Base-by-base conservation (phyloP, 805 yeast genomes). In the Kockiozyma suomiensis region DNA sequence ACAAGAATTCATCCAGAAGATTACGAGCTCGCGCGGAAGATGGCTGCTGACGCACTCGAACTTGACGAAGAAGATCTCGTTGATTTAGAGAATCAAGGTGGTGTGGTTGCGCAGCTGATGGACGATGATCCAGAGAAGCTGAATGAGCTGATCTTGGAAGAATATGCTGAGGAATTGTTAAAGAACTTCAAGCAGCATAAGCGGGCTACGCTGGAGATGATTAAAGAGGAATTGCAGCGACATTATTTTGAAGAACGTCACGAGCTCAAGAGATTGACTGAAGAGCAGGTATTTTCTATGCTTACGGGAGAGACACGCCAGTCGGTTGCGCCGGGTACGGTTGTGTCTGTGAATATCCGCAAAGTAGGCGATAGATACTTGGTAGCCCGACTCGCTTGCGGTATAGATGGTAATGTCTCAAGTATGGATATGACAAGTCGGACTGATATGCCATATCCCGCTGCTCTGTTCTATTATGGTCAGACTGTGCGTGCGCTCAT, bases 1-100 rank as follows among this genome's bases (percentile, higher is more conserved):
- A 94, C 99, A 0, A 83, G 99, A 76, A 91, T 94, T 49, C 99
- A 94, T 70, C 98, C 98, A 6, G 98, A 94, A 74, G 99, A 94
- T 75, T 94, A 94, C 73, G 96, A 90, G 65, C 80, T 94, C 67
- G 98, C 97, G 2, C 84, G 94, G 52, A 94, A 94, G 73, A 94
- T 94, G 92, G 98, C 97, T 6, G 94, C 97, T 1, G 99, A 94
- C 78, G 98, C 99, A 1, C 80, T 94, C 66, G 99, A 93, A 72
- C 81, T 92, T 65, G 97, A 91, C 69, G 99, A 96, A 69, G 98
- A 93, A 73, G 97, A 91, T 66, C 79, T 89, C 70, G 87, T 85
- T 1, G 92, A 87, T 58, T 73, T 86, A 49, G 92, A 90, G 70
- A 87, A 85, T 62, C 88, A 87, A 61, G 94, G 92, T 50, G 92